Base-by-base conservation (phyloP, 108 stramenopile species). In the Skeletonema marinoi region DNA sequence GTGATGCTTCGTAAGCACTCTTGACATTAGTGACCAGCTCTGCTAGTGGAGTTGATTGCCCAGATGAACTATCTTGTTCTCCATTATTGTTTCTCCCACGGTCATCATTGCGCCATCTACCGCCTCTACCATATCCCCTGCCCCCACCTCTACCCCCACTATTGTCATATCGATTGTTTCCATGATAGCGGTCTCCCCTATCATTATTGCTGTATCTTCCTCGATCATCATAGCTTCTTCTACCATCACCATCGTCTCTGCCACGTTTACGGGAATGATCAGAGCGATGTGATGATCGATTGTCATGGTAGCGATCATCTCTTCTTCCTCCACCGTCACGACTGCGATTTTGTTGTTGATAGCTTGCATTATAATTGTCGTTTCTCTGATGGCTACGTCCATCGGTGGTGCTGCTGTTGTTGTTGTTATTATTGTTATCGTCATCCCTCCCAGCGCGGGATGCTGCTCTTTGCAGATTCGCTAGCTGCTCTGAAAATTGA, bases 391-490 rank as follows among this genome's bases (percentile, higher is more conserved):
- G 60, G 70, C 10, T 39, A 39, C 56, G 69, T 21, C 38, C 31
- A 56, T 31, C n/a, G n/a, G n/a, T n/a, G n/a, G n/a, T n/a, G n/a
- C n/a, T n/a, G n/a, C n/a, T 32, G 77, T 62, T 64, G 61, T 78
- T 42, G 39, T 61, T 35, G 65, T 39, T 65, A 56, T 76, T 19
- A 32, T 70, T 81, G 58, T 85, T 85, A 75, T 68, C 44, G 70
- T 73, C 32, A 38, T 62, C 73, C 58, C 35, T 14, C 3, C 71
- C 68, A 12, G 86, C 84, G 19, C 71, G 63, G 41, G 78, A 59
- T 25, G 89, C 89, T 39, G 86, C 78, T 25, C 81, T 69, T 80
- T 88, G 86, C 11, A 91, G 82, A 60, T 82, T 84, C 38, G 83
- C 82, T 32, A 91, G 80, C 51, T 86, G 88, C n/a, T 76, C 48